Conservation (phyloP, 495 filamentous ascomycete genomes). For the Neurospora africana region DNA sequence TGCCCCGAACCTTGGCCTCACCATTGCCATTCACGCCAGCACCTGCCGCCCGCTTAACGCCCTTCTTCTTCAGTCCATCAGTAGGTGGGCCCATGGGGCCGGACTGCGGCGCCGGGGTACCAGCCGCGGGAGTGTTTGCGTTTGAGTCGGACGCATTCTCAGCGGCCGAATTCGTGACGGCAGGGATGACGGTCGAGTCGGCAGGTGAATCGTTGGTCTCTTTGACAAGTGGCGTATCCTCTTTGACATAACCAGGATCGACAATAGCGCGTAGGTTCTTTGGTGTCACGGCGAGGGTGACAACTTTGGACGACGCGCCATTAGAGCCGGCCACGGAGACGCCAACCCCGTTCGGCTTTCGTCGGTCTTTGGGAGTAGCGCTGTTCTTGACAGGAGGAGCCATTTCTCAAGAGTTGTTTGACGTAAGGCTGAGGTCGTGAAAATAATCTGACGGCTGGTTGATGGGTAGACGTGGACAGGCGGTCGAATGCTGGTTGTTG, state of each 20-base stretch:
- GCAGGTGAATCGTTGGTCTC: slow-evolving; percentile 20
- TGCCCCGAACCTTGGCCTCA: slow-evolving; percentile 55
- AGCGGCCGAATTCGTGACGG: slow-evolving; percentile 23
- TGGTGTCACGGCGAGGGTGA: slow-evolving; percentile 30
- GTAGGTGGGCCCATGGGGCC: slow-evolving; percentile 39
- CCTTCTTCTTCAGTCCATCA: slow-evolving; percentile 52
- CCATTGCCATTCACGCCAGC: slow-evolving; percentile 40
- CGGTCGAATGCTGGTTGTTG: slow-evolving; percentile 2
- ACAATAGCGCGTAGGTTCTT: slow-evolving; percentile 33
- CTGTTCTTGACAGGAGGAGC: slow-evolving; percentile 28
- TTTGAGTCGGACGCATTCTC: slow-evolving; percentile 41
- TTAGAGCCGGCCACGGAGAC: slow-evolving; percentile 4
- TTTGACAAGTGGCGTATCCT: slow-evolving; percentile 27
- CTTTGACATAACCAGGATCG: slow-evolving; percentile 30
- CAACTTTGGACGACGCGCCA: slow-evolving; percentile 19
- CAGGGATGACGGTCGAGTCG: slow-evolving; percentile 16
- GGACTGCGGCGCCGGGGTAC: slow-evolving; percentile 33
- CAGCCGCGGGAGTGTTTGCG: slow-evolving; percentile 34
- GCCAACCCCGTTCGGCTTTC: slow-evolving; percentile 24
- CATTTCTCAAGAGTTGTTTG: slow-evolving; percentile 13
- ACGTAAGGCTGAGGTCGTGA: neutral
- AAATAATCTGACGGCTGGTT: slow-evolving; percentile 3
- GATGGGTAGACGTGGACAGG: slow-evolving; percentile 3
- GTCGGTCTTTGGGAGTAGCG: slow-evolving; percentile 34
- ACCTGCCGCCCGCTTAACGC: slow-evolving; percentile 33